Conservation (phyloP, 2,329 filamentous ascomycete species). For the Coniochaeta prunicola region DNA sequence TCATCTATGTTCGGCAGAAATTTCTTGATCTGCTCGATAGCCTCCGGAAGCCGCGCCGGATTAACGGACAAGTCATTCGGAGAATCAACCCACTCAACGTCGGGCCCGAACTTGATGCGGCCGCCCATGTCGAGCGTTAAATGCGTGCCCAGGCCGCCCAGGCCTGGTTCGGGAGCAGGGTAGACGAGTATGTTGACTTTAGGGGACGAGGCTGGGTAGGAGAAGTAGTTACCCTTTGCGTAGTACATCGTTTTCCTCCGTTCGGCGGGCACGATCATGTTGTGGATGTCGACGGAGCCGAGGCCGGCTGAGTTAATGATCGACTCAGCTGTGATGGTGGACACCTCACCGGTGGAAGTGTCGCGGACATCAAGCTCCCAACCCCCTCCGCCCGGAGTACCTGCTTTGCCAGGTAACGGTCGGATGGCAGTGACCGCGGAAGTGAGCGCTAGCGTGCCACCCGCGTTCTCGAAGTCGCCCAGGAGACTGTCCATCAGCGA, state of each 20-base stretch:
- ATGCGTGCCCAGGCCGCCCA: slow-evolving; percentile 84
- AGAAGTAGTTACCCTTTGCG: slow-evolving; percentile 95
- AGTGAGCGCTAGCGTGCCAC: slow-evolving; percentile 66
- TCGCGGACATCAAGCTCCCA: slow-evolving; percentile 61
- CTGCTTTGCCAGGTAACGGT: slow-evolving; percentile 27
- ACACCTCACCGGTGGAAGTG: slow-evolving; percentile 34
- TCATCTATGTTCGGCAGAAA: slow-evolving; percentile 73
- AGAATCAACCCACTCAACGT: slow-evolving; percentile 83
- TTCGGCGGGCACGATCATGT: slow-evolving; percentile 63
- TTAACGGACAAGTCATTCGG: slow-evolving; percentile 66
- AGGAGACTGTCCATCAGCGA: slow-evolving; percentile 74
- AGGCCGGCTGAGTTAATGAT: slow-evolving; percentile 84
- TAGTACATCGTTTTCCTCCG: slow-evolving; percentile 60
- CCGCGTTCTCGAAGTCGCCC: slow-evolving; percentile 67
- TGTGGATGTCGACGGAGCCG: slow-evolving; percentile 67
- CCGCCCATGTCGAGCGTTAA: slow-evolving; percentile 84
- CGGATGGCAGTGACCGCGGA: slow-evolving; percentile 57
- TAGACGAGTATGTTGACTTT: slow-evolving; percentile 70
- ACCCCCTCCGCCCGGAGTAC: slow-evolving; percentile 43
- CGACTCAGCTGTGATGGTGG: slow-evolving; percentile 63
- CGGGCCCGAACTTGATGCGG: slow-evolving; percentile 83
- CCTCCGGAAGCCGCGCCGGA: slow-evolving; percentile 52
- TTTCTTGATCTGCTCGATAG: slow-evolving; percentile 64
- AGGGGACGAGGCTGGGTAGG: slow-evolving; percentile 62
- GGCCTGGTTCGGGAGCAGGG: slow-evolving; percentile 74